Evolutionary conservation across 768 basidiomycete genomes (phyloP).

Genomic region (Mrakia frigida): DNA sequence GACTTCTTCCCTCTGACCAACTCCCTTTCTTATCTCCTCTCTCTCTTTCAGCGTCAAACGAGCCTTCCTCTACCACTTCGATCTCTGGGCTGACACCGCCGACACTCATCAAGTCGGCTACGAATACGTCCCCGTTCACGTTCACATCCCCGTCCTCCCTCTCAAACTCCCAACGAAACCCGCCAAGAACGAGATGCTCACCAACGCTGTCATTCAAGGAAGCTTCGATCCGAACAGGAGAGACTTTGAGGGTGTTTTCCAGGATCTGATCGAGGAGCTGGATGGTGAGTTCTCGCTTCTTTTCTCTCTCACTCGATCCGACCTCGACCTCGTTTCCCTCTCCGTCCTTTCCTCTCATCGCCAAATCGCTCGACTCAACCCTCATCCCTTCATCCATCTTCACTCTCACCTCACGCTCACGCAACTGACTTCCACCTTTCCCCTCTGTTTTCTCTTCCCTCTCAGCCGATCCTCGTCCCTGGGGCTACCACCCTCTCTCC

Average conservation of each 20-base stretch:
- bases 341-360: too few relatives aligned
- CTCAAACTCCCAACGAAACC: conserved; percentile 28
- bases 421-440: too few relatives aligned
- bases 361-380: too few relatives aligned
- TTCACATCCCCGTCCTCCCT: conserved; percentile 31
- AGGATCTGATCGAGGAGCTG: conserved; percentile 44
- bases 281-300: conserved; percentile 38
- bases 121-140: conserved; percentile 30
- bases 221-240: conserved; percentile 45
- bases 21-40: not conserved
- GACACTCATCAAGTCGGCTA: conserved; percentile 20
- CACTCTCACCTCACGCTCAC: too few relatives aligned
- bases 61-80: conserved; percentile 30
- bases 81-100: conserved; percentile 26
- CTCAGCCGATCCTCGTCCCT: conserved; percentile 20
- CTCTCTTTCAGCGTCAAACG: conserved; percentile 25
- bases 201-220: conserved; percentile 50
- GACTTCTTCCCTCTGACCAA: not conserved
- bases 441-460: conserved; percentile 14
- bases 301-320: not conserved
- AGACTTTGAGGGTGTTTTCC: conserved; percentile 46
- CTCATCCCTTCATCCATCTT: not conserved
- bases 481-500: conserved; percentile 30
- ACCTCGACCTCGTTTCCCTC: too few relatives aligned
- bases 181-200: conserved; percentile 36